Evolutionary conservation across 192 early-diverging fungal genomes (phyloP).

Genomic region (Pilobolus umbonatus): DNA sequence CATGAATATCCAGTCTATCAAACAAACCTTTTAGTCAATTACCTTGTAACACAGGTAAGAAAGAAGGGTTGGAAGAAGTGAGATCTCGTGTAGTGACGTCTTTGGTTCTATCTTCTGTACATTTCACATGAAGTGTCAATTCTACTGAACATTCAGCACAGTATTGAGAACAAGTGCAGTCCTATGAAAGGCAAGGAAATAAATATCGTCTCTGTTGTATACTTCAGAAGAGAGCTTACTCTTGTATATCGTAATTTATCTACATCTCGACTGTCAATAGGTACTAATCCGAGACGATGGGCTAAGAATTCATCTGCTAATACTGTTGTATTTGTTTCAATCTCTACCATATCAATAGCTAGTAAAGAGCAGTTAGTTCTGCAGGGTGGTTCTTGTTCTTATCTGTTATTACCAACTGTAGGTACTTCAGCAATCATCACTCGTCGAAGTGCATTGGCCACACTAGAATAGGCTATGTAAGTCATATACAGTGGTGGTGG

Average conservation of each 20-base stretch:
- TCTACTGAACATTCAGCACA: conserved; percentile 91
- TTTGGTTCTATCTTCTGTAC: conserved; percentile 70
- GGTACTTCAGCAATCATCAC: conserved; percentile 98
- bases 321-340: conserved; percentile 88
- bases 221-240: conserved; percentile 27
- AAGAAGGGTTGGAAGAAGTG: conserved; percentile 64
- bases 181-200: conserved; percentile 28
- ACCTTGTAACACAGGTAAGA: conserved; percentile 64
- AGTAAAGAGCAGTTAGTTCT: background rate
- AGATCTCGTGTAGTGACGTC: conserved; percentile 83
- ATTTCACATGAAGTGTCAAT: conserved; percentile 79
- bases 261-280: conserved; percentile 74
- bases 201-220: conserved; percentile 1
- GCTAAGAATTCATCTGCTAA: conserved; percentile 95
- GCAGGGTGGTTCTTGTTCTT: background rate
- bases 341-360: conserved; percentile 97
- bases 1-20: conserved; percentile 6
- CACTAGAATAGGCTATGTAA: conserved; percentile 31
- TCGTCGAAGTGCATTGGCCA: conserved; percentile 90
- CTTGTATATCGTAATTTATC: conserved; percentile 78
- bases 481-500: background rate
- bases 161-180: conserved; percentile 75
- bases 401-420: conserved; percentile 62
- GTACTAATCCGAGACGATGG: conserved; percentile 92
- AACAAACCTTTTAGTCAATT: background rate